Percentiles rank a stretch among this genome's conserved stretches.
Evolutionary conservation across 2,329 filamentous ascomycete species (phyloP).

Genomic region (Dothistroma septosporum): DNA sequence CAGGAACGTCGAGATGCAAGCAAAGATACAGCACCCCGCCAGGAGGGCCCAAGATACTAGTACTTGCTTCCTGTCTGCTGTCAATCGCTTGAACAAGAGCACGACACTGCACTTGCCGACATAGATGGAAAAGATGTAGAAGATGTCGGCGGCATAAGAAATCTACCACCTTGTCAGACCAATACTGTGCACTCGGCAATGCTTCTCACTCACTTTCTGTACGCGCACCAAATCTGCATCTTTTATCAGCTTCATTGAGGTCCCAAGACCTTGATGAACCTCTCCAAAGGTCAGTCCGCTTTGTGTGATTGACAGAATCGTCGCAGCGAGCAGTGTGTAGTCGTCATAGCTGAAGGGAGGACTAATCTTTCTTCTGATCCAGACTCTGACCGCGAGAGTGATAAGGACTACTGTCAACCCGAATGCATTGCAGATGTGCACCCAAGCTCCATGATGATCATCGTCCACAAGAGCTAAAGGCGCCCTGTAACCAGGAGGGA

Average conservation of each 20-base stretch:
- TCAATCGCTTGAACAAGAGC: slow-evolving; percentile 44
- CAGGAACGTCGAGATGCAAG: slow-evolving; percentile 40
- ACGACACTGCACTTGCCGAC: slow-evolving; percentile 44
- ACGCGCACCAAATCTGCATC: slow-evolving; percentile 23
- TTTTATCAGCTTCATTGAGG: slow-evolving; percentile 28
- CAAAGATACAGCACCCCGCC: slow-evolving; percentile 36
- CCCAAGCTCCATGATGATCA: slow-evolving; percentile 39
- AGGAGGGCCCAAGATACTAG: slow-evolving; percentile 37
- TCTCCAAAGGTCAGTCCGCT: slow-evolving; percentile 38
- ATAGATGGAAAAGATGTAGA: slow-evolving; percentile 42
- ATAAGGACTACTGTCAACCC: slow-evolving; percentile 39
- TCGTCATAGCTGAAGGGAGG: slow-evolving; percentile 35
- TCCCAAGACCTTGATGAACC: slow-evolving; percentile 41
- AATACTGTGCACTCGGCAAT: background rate
- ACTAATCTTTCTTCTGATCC: slow-evolving; percentile 36
- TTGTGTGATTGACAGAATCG: slow-evolving; percentile 38
- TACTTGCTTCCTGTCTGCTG: slow-evolving; percentile 42
- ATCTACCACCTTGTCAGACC: slow-evolving; percentile 24
- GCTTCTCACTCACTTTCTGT: slow-evolving; percentile 35
- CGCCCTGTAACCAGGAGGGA: slow-evolving; percentile 14
- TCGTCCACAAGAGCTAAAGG: slow-evolving; percentile 13
- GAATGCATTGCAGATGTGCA: slow-evolving; percentile 40
- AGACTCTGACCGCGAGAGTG: slow-evolving; percentile 40
- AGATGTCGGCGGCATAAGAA: slow-evolving; percentile 41
- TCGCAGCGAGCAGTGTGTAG: slow-evolving; percentile 33